Conservation (phyloP, 2,329 filamentous ascomycete species). For the Sclerotinia spermophila region DNA sequence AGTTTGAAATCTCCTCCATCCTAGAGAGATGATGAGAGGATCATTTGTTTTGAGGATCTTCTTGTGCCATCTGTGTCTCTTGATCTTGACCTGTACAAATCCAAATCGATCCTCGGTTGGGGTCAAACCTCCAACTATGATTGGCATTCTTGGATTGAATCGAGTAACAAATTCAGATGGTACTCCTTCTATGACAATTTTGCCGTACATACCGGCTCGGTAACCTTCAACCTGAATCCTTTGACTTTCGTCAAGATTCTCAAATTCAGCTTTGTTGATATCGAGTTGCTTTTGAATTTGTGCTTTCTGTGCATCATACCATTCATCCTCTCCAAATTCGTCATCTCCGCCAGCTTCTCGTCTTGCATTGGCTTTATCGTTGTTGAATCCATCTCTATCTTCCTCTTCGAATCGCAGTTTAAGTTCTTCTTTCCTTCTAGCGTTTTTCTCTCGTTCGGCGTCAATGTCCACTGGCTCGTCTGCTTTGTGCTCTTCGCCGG, state of each 20-base stretch:
- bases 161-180: constrained; percentile 83
- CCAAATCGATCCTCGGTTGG: constrained; percentile 94
- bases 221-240: constrained; percentile 83
- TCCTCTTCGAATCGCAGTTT: constrained; percentile 95
- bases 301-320: constrained; percentile 97
- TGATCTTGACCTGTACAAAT: constrained; percentile 92
- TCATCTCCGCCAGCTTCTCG: constrained; percentile 62
- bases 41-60: constrained; percentile 98
- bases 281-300: constrained; percentile 91
- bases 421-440: constrained; percentile 87
- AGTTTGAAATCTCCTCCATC: constrained; percentile 93
- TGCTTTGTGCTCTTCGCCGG: constrained; percentile 57
- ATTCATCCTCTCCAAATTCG: constrained; percentile 94
- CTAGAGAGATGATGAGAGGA: constrained; percentile 92
- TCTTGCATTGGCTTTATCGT: constrained; percentile 77
- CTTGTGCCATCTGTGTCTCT: constrained; percentile 98
- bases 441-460: constrained; percentile 86
- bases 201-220: constrained; percentile 88
- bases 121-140: constrained; percentile 87
- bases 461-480: constrained; percentile 55
- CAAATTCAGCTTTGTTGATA: constrained; percentile 94
- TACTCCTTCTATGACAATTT: constrained; percentile 83
- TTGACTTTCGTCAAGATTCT: constrained; percentile 78
- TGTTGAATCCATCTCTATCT: constrained; percentile 91
- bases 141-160: constrained; percentile 77